Percentiles rank a stretch among this genome's conserved stretches.
Evolutionary conservation across 192 early-diverging fungal species (phyloP).

Genomic region (Linnemannia elongata): DNA sequence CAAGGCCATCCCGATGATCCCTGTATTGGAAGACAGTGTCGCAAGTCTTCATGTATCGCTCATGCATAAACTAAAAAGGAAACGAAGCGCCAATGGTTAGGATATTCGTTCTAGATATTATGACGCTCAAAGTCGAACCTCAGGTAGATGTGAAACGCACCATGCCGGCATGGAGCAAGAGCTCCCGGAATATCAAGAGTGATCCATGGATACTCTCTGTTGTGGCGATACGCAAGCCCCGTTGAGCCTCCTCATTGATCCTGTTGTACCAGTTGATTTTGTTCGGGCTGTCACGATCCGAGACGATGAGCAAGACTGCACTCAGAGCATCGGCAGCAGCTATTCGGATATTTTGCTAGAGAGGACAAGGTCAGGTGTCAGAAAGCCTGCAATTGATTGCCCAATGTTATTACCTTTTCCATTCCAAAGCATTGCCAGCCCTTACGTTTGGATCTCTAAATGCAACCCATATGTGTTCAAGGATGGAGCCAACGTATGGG

Average conservation of each 20-base stretch:
- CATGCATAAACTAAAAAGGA: constrained; percentile 82
- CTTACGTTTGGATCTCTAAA: constrained; percentile 82
- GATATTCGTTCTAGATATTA: neutral
- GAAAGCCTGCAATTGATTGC: neutral
- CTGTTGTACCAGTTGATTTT: constrained; percentile 78
- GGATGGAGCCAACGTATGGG: constrained; percentile 81
- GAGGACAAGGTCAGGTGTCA: neutral
- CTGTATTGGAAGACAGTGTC: constrained; percentile 83
- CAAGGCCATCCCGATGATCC: constrained; percentile 83
- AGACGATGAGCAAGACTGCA: constrained; percentile 81
- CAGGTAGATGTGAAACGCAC: constrained; percentile 55
- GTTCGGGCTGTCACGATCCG: constrained; percentile 79
- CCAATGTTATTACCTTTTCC: neutral
- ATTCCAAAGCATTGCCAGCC: neutral
- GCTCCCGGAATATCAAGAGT: constrained; percentile 83
- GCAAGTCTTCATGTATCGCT: constrained; percentile 79
- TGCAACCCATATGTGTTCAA: constrained; percentile 88
- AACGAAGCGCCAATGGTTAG: neutral
- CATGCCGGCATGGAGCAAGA: constrained; percentile 85
- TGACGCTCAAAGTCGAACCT: neutral
- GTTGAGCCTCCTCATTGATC: constrained; percentile 87
- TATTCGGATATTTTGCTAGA: constrained; percentile 75
- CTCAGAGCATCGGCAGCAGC: constrained; percentile 86
- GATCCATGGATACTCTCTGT: constrained; percentile 90
- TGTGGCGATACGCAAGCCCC: constrained; percentile 75